A percentile compares a stretch with the other conserved stretches of the same genome.
Evolutionary conservation across 306 rosid genomes (phyloP).

Genomic region (Canavalia gladiata): DNA sequence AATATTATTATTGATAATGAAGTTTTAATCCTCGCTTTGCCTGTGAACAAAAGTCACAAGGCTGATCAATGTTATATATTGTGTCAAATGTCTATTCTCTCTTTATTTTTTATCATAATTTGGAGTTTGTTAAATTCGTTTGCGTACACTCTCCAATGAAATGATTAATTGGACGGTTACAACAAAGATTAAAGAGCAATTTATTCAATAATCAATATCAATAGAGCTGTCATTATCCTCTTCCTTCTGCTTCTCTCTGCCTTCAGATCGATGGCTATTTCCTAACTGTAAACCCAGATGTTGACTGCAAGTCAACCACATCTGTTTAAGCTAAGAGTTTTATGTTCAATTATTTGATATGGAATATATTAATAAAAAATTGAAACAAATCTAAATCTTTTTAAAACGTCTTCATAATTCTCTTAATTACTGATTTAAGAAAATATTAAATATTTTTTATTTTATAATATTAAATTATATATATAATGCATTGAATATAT

Average conservation of each 20-base stretch:
- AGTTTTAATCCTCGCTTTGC: no score
- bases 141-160: not conserved
- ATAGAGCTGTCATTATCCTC: no score
- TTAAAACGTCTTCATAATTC: not conserved
- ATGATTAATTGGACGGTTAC: not conserved
- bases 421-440: not conserved
- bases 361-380: not conserved
- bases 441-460: not conserved
- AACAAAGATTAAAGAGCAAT: not conserved
- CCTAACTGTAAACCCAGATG: not conserved
- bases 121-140: not conserved
- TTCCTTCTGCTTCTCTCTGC: not conserved
- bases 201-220: not conserved
- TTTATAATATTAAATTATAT: no score
- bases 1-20: no score
- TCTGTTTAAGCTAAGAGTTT: slow-evolving; percentile 1
- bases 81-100: not conserved
- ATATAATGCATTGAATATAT: no score
- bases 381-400: not conserved
- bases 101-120: not conserved
- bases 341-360: slow-evolving; percentile 12
- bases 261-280: not conserved
- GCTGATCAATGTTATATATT: not conserved
- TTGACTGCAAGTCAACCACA: slow-evolving; percentile 34
- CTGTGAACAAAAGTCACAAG: not conserved